phyloP scores from a whole-genome alignment of 805 yeast species.

The Debaryomyces prosopidis region DNA sequence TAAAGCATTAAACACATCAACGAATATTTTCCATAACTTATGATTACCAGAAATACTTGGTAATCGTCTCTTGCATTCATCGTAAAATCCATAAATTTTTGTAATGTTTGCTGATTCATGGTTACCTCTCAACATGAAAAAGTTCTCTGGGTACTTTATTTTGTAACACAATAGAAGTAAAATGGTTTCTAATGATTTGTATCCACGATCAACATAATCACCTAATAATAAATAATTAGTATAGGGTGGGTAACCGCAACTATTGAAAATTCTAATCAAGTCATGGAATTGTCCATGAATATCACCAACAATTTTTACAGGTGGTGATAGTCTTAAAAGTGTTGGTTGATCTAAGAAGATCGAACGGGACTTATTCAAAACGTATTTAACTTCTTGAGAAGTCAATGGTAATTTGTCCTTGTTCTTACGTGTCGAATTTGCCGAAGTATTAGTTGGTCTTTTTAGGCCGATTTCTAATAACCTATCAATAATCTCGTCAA shows the following conservation, averaged over 20 bases:
- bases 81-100: slow-evolving; percentile 60
- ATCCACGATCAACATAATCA: slow-evolving; percentile 61
- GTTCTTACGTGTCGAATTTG: slow-evolving; percentile 24
- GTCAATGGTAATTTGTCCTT: slow-evolving; percentile 53
- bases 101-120: slow-evolving; percentile 62
- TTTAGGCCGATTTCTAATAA: slow-evolving; percentile 50
- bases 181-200: slow-evolving; percentile 57
- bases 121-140: slow-evolving; percentile 60
- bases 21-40: slow-evolving; percentile 51
- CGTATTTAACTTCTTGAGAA: slow-evolving; percentile 53
- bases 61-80: slow-evolving; percentile 58
- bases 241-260: slow-evolving; percentile 62
- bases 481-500: slow-evolving; percentile 65
- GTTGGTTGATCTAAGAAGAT: slow-evolving; percentile 66
- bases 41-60: slow-evolving; percentile 27
- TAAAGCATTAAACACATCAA: slow-evolving; percentile 58
- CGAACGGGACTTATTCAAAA: slow-evolving; percentile 59
- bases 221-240: slow-evolving; percentile 58
- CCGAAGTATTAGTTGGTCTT: slow-evolving; percentile 19
- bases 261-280: slow-evolving; percentile 52
- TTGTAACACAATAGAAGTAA: slow-evolving; percentile 52
- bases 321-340: slow-evolving; percentile 65
- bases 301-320: slow-evolving; percentile 83
- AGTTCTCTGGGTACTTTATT: slow-evolving; percentile 60
- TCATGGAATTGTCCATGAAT: slow-evolving; percentile 70